Base-by-base conservation (phyloP, 352 stramenopile species). In the Globisporangium cystogenes region DNA sequence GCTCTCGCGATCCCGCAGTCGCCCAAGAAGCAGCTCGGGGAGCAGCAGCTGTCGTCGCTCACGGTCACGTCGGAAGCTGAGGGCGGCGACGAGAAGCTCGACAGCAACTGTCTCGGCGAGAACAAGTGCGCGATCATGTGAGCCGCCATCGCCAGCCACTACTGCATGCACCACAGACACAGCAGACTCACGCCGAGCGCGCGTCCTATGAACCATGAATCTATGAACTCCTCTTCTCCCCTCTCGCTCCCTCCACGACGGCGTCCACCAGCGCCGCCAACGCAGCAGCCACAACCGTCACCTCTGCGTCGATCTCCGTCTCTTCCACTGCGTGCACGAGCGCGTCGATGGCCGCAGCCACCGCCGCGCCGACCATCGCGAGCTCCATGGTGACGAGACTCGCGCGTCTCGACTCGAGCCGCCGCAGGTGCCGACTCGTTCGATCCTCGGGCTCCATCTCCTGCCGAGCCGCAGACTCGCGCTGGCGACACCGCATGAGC, bases 41-140 rank as follows among this genome's bases (percentile, higher is more conserved):
- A 62, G 42, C 42, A 57, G n/a, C 26, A 57, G 20, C 8, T 14
- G 7, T 62, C 56, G 26, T 23, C 56, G 18, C 6, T 53, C 42
- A 57, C 49, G 2, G 23, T 57, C 11, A 57, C 56, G 27, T 62
- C 56, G 5, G 56, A 62, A 26, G 49, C 20, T 0, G 56, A 57
- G 14, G n/a, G 15, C n/a, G 14, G 29, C 11, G 61, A 68, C 12
- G 66, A 71, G 45, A 63, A 57, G 37, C 29, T 86, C 11, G 62
- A 82, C 42, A 71, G 70, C 43, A 59, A 59, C 18, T 82, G 75
- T 43, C 41, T 61, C 31, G 55, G 55, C 16, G 72, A 64, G 55
- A 55, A 62, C 50, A 66, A 67, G 51, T 87, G 76, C 70, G 52
- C 55, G 57, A 50, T 87, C 72, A 86, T 86, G 76, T 87, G 74